Percentiles rank a stretch among this genome's conserved stretches.
phyloP scores from a whole-genome alignment of 345 rosid genomes.

The Eucalyptus polyanthemos region DNA sequence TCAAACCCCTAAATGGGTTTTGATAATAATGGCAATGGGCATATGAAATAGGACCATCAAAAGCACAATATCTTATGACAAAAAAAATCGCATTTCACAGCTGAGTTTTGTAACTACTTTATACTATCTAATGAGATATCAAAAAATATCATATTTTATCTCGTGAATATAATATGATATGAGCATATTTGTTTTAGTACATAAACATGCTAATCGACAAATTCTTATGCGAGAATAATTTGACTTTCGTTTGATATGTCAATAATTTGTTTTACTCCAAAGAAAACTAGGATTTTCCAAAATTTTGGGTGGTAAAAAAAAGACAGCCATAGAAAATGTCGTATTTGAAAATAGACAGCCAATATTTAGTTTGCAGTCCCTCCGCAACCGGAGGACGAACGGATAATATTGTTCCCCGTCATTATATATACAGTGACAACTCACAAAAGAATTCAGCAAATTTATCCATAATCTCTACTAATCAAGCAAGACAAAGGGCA shows the following conservation, averaged over 20 bases:
- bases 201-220: not conserved
- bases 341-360: not conserved
- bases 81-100: not conserved
- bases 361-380: not conserved
- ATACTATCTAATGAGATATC: not conserved
- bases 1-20: not conserved
- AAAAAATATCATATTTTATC: not conserved
- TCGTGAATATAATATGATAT: not conserved
- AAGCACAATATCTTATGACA: not conserved
- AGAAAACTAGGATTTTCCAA: not conserved
- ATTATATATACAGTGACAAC: too few relatives aligned
- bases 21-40: not conserved
- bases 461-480: too few relatives aligned
- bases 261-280: not conserved
- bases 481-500: too few relatives aligned
- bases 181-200: not conserved
- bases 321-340: not conserved
- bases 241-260: not conserved
- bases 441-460: too few relatives aligned
- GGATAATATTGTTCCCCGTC: not conserved
- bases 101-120: not conserved
- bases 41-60: not conserved
- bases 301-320: fast-evolving
- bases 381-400: not conserved
- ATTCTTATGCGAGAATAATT: not conserved